These are phyloP conservation scores for Luvunga scandens DNA, from an alignment of 345 rosid genomes.

Conservation along the genomic window DNA sequence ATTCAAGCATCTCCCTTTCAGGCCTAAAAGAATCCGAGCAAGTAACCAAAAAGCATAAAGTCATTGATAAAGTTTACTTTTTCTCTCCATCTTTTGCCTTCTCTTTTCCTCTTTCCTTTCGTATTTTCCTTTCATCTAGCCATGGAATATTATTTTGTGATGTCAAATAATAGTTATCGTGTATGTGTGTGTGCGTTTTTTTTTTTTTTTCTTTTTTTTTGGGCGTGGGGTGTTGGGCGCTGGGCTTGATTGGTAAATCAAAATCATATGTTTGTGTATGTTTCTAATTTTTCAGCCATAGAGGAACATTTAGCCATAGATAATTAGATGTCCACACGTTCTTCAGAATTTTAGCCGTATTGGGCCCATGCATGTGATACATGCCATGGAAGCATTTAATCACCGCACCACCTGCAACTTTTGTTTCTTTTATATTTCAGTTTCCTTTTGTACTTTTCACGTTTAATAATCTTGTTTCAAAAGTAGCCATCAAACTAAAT, in stretches of 20 bases:
- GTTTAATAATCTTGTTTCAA: neutral
- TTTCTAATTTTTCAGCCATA: conserved; percentile 4
- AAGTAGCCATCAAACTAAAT: neutral
- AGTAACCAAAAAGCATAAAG: conserved; percentile 20
- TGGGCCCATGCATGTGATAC: conserved; percentile 32
- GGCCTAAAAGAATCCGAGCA: conserved; percentile 29
- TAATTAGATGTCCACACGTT: conserved; percentile 12
- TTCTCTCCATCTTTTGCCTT: neutral
- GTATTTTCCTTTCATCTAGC: neutral
- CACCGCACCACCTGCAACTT: neutral
- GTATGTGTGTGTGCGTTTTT: neutral
- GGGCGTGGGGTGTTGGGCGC: too few relatives aligned
- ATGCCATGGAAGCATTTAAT: neutral
- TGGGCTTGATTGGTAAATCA: neutral
- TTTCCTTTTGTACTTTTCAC: conserved; percentile 2
- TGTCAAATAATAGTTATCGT: neutral
- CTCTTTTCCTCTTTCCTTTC: conserved; percentile 5
- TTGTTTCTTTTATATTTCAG: neutral
- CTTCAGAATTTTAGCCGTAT: neutral
- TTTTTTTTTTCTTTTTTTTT: neutral
- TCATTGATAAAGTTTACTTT: conserved; percentile 9
- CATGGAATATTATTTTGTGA: neutral
- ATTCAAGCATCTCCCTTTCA: conserved; percentile 30
- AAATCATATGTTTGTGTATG: conserved; percentile 2
- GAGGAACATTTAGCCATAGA: conserved; percentile 15